Conservation (phyloP, 1,284 basidiomycete species). For the Pascua guehoae region DNA sequence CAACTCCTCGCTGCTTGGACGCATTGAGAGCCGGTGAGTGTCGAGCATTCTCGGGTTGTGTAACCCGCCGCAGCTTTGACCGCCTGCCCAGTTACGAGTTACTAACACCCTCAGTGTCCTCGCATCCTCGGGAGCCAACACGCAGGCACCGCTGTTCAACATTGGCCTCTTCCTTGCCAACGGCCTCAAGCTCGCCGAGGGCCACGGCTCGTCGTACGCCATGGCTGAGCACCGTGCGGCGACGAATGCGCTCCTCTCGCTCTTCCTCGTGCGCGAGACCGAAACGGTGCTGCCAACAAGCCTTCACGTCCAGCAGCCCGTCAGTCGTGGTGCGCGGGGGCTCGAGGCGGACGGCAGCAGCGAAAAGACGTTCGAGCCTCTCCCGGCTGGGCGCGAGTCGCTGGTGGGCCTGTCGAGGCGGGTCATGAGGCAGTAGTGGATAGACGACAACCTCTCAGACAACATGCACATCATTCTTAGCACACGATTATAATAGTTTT, state of each 20-base stretch:
- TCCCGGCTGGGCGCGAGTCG: constrained; percentile 7
- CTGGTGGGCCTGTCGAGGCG: constrained; percentile 10
- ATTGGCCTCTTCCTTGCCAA: constrained; percentile 87
- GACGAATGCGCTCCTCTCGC: constrained; percentile 40
- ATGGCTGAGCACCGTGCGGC: constrained; percentile 92
- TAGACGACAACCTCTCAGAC: constrained; percentile 8
- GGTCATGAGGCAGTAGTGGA: constrained; percentile 11
- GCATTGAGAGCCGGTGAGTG: constrained; percentile 57
- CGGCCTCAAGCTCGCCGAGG: constrained; percentile 83
- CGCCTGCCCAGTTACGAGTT: not conserved
- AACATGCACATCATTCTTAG: constrained; percentile 12
- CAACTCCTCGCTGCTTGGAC: constrained; percentile 55
- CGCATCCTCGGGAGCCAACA: constrained; percentile 85
- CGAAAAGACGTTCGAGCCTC: not conserved
- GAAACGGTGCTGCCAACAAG: constrained; percentile 10
- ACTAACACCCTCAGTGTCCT: constrained; percentile 59
- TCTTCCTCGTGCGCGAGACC: constrained; percentile 39
- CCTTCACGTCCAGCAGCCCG: constrained; percentile 8
- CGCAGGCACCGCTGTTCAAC: constrained; percentile 85
- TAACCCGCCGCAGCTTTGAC: not conserved
- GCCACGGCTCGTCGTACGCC: constrained; percentile 83
- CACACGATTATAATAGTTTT: not conserved
- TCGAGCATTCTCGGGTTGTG: not conserved
- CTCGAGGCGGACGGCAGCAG: constrained; percentile 3
- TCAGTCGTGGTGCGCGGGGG: constrained; percentile 1